A percentile compares a stretch with the other conserved stretches of the same genome.
phyloP scores from a whole-genome alignment of 768 basidiomycete genomes.

The Kwoniella sp. region DNA sequence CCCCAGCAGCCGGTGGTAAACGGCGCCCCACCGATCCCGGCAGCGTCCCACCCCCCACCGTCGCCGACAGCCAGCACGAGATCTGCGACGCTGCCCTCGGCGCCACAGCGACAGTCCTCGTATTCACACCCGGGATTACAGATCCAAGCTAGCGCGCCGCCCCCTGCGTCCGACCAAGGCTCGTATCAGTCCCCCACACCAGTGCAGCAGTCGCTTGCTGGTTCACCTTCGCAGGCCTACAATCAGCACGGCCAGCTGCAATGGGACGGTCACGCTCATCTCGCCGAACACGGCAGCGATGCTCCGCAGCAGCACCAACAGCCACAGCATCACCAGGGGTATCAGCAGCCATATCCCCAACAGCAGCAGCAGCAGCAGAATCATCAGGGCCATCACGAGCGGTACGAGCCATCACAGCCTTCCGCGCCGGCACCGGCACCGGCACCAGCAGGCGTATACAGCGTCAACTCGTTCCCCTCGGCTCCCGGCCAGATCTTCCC shows the following conservation, averaged over 20 bases:
- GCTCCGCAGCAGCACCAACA: constrained; percentile 37
- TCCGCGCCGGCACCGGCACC: constrained; percentile 1
- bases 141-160: constrained; percentile 9
- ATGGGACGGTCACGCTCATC: constrained; percentile 7
- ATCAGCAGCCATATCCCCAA: constrained; percentile 9
- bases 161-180: constrained; percentile 4
- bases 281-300: neutral
- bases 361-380: constrained; percentile 9
- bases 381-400: no score
- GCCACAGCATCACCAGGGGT: constrained; percentile 37
- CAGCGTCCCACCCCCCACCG: constrained; percentile 9
- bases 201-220: neutral
- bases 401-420: no score
- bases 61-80: constrained; percentile 4
- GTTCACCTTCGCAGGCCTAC: neutral
- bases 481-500: constrained; percentile 46
- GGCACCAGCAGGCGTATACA: constrained; percentile 21
- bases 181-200: constrained; percentile 11
- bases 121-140: neutral
- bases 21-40: constrained; percentile 7
- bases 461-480: constrained; percentile 31
- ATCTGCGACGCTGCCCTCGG: neutral
- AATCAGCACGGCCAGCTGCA: constrained; percentile 1
- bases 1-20: neutral
- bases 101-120: constrained; percentile 12